Base-by-base conservation (phyloP, 495 filamentous ascomycete species). In the Tuber indicum region DNA sequence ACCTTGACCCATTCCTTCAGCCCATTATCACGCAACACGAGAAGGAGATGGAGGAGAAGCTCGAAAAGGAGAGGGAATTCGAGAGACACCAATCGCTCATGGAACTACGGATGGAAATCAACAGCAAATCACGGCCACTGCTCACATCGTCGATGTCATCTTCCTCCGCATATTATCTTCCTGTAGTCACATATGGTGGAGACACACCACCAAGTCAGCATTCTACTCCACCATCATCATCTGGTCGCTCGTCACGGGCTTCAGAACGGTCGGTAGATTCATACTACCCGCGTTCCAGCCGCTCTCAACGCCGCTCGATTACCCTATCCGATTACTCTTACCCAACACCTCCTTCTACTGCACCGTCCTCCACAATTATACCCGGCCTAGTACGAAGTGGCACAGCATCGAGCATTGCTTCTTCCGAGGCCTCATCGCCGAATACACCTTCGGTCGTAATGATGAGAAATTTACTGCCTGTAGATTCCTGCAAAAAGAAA, bases 1-100 rank as follows among this genome's bases (percentile, higher is more conserved):
- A 97, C 83, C 87, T 98, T 14, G 94, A 98, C 78, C 89, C 90
- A 70, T 99, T 98, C 87, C 87, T 99, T 36, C 89, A 88, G 21
- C 94, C 94, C 45, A 93, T 98, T 84, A 86, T 85, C 82, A 86
- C 84, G 76, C 85, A 84, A 76, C 80, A 84, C 76, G 71, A 82
- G 58, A 82, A 83, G 77, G 81, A 86, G 79, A 79, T 85, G 72
- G 83, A 83, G 76, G 83, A 86, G 83, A 86, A 85, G 82, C 84
- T 87, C 84, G 80, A 87, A 80, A 82, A 76, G 74, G 74, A 75
- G 75, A 78, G 75, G 45, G 78, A 81, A 80, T 69, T 72, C 12
- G 73, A 82, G 70, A 78, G 82, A 58, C 78, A 82, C 32, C 75
- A 80, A 43, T 73, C 77, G 41, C 49, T 76, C 69, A 66, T 81